Base-by-base conservation (phyloP, 1,284 basidiomycete species). In the Puccinia novopanici region DNA sequence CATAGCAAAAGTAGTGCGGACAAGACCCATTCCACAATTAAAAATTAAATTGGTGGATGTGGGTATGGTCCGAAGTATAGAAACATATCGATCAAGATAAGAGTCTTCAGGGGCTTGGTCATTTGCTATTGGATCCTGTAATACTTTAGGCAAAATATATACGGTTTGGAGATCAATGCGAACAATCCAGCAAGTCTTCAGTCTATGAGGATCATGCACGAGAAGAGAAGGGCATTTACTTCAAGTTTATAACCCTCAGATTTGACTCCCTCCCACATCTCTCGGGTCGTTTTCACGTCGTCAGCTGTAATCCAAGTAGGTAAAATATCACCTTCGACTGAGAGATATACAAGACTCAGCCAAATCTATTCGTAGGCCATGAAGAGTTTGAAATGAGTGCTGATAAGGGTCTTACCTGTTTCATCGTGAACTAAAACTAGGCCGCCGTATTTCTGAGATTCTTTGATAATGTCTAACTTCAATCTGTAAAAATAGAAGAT, bases 1-100 rank as follows among this genome's bases (percentile, higher is more conserved):
- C 97, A 99, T 99, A 6, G 94, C 96, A 85, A 98, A 98, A 0
- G 96, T 98, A 2, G 96, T 97, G 57, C 97, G 90, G 0, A 97
- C 95, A 2, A 94, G 93, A 61, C 97, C 97, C 90, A 97, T 95
- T 57, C 97, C 96, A 85, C 97, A 98, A 80, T 94, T 96, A 86
- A 99, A 98, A 2, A 99, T 93, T 22, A 99, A 88, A 0, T 92
- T 91, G 0, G 93, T 94, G 27, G 88, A 89, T 10, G 91, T 87
- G 0, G 96, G 95, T 83, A 92, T 90, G 55, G 90, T 87, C 83
- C 91, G 90, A 84, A 99, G 91, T 68, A 95, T 91, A 17, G 90
- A 89, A 24, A 96, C 89, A 86, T 98, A 97, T 0, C 93, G 92
- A 86, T 99, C 97, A 19, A 98, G 90, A 85, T 97, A 97, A 84